Conservation (phyloP, 2,329 filamentous ascomycete genomes). For the Macrophomina pseudophaseolina region DNA sequence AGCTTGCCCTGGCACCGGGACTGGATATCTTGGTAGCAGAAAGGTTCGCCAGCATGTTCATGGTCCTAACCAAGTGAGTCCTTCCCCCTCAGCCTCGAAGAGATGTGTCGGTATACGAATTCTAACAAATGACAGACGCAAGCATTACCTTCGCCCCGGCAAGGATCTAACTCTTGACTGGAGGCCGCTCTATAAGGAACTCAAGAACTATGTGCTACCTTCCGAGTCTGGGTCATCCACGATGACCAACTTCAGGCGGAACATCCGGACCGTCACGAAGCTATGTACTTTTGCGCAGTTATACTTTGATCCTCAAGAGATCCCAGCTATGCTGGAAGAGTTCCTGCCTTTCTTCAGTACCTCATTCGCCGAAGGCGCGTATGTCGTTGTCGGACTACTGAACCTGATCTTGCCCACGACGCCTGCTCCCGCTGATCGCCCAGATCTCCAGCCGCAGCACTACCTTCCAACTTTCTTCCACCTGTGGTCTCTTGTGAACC, state of each 20-base stretch:
- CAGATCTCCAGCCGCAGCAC: conserved; percentile 81
- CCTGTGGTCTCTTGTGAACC: conserved; percentile 89
- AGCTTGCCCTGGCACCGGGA: conserved; percentile 87
- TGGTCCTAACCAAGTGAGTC: conserved; percentile 87
- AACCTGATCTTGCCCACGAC: conserved; percentile 88
- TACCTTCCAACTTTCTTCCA: conserved; percentile 96
- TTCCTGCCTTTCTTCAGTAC: conserved; percentile 76
- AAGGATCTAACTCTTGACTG: conserved; percentile 93
- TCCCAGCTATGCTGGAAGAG: conserved; percentile 69
- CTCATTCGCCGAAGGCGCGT: conserved; percentile 88
- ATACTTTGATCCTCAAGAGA: conserved; percentile 89
- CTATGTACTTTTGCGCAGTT: conserved; percentile 87
- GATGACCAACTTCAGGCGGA: conserved; percentile 67
- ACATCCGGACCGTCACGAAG: conserved; percentile 78
- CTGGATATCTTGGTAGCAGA: conserved; percentile 82
- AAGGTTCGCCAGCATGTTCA: conserved; percentile 95
- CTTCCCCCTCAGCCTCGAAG: background rate
- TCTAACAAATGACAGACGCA: conserved; percentile 65
- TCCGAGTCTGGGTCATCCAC: conserved; percentile 73
- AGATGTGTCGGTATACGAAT: background rate
- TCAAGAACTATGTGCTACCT: conserved; percentile 88
- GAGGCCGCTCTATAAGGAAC: conserved; percentile 88
- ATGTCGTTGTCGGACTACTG: conserved; percentile 86
- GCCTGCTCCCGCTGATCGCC: conserved; percentile 72
- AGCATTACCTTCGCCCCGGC: conserved; percentile 90